Conservation (phyloP, 169 alveolate genomes). For the Babesia bovis region DNA sequence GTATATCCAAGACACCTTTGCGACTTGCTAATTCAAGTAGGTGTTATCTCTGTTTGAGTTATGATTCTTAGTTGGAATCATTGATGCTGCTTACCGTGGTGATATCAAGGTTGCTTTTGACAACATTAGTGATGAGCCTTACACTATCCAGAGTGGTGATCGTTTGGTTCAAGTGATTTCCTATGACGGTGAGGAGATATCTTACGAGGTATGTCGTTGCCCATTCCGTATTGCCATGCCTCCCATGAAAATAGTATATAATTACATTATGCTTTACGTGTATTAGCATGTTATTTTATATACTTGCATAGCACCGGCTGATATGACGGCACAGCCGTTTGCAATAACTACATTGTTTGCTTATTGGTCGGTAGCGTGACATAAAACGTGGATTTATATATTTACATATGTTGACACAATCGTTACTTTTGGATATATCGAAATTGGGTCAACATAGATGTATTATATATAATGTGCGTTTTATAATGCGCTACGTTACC, state of each 20-base stretch:
- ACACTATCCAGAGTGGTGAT: slow-evolving; percentile 84
- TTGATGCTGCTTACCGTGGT: slow-evolving; percentile 91
- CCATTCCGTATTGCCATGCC: too few species aligned
- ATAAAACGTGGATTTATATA: background rate
- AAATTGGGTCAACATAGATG: slow-evolving; percentile 10
- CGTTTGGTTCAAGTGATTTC: slow-evolving; percentile 85
- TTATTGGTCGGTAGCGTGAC: background rate
- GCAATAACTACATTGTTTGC: background rate
- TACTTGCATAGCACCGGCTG: background rate
- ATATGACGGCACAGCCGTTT: slow-evolving; percentile 10
- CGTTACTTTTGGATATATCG: background rate
- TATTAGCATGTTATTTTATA: background rate
- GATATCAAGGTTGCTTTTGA: slow-evolving; percentile 86
- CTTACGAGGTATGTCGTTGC: slow-evolving; percentile 74
- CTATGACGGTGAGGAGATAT: slow-evolving; percentile 85
- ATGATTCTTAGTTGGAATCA: slow-evolving; percentile 77
- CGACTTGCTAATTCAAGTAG: slow-evolving; percentile 84
- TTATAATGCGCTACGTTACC: background rate
- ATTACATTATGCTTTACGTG: background rate
- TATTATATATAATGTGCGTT: slow-evolving; percentile 16
- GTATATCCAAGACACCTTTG: slow-evolving; percentile 88
- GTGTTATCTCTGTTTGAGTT: background rate
- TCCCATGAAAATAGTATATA: too few species aligned
- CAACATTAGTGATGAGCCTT: slow-evolving; percentile 83
- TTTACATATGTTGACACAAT: background rate